These are phyloP conservation scores for Clarireedia paspali DNA, from an alignment of 2,329 filamentous ascomycete species.

Conservation along the genomic window DNA sequence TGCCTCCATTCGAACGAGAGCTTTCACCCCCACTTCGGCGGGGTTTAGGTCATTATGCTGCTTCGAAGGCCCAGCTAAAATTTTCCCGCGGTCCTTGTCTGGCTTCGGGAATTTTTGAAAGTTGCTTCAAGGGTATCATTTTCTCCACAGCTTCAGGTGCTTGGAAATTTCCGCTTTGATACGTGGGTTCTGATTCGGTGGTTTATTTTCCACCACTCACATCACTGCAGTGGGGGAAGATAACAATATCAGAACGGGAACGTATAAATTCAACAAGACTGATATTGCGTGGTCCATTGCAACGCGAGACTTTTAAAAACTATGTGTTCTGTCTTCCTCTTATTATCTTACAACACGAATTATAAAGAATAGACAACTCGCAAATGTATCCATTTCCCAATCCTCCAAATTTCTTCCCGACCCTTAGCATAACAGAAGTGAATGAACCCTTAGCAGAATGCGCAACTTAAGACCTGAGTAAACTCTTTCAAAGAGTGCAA, in stretches of 20 bases:
- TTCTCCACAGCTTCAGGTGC: neutral
- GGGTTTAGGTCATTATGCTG: neutral
- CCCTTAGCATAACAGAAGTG: neutral
- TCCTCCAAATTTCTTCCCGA: neutral
- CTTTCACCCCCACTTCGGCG: neutral
- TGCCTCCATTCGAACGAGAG: neutral
- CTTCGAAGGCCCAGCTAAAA: neutral
- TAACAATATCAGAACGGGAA: neutral
- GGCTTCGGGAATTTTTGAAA: neutral
- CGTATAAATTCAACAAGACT: neutral
- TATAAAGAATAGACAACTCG: neutral
- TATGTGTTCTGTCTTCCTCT: neutral
- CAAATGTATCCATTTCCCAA: neutral
- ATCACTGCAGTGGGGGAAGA: neutral
- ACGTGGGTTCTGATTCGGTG: neutral
- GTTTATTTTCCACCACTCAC: slow-evolving; percentile 8
- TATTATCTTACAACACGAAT: slow-evolving; percentile 7
- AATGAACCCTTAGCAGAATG: neutral
- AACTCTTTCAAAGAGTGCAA: neutral
- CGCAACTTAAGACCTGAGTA: neutral
- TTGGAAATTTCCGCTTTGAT: neutral
- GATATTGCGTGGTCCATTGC: neutral
- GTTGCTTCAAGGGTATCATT: neutral
- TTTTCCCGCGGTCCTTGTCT: neutral
- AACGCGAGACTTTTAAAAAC: neutral